Base-by-base conservation (phyloP, 2,329 filamentous ascomycete genomes). In the Exophiala calicioides region DNA sequence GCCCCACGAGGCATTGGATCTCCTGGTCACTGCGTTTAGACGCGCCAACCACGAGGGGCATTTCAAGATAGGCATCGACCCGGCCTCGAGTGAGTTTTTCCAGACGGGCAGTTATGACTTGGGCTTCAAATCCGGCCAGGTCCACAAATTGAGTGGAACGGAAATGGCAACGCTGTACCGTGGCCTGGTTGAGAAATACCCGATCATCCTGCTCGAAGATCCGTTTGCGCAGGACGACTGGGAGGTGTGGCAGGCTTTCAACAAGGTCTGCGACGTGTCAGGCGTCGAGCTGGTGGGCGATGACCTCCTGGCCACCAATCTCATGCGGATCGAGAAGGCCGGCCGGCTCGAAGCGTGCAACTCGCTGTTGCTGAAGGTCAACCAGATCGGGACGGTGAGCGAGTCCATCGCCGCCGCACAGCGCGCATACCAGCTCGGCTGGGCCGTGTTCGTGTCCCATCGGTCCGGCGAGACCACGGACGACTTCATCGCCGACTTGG, bases 401-500 rank as follows among this genome's bases (percentile, higher is more conserved):
- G 69, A 73, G 47, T 61, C 67, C 24, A 66, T 72, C 27, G 59
- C 57, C 26, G 68, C 68, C 3, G 63, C 64, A 19, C 59, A 64
- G n/a, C 45, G 61, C 20, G 64, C 65, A 13, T 64, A 59, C 44
- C 58, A 56, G 24, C 60, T 61, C 21, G 64, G 59, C 31, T 72
- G 69, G 68, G 57, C 61, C 12, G 68, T 72, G 13, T 71, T 72
- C 43, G 69, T 72, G 5, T 70, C 68, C 4, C 69, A 72, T 46
- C 65, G 68, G 19, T 69, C 66, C 4, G 68, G 69, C 5, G 68
- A 73, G 55, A 70, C 68, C 1, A 69, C 61, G 1, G 69, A 73
- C 51, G 68, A 70, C 47, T 72, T 72, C 52, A 70, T 73, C 41
- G 67, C 70, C 7, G 69, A 73, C 55, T 44, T 73, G 6, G 61